Percentiles rank a stretch among this genome's conserved stretches.
phyloP scores from a whole-genome alignment of 495 filamentous ascomycete species.

The Neurospora discreta region DNA sequence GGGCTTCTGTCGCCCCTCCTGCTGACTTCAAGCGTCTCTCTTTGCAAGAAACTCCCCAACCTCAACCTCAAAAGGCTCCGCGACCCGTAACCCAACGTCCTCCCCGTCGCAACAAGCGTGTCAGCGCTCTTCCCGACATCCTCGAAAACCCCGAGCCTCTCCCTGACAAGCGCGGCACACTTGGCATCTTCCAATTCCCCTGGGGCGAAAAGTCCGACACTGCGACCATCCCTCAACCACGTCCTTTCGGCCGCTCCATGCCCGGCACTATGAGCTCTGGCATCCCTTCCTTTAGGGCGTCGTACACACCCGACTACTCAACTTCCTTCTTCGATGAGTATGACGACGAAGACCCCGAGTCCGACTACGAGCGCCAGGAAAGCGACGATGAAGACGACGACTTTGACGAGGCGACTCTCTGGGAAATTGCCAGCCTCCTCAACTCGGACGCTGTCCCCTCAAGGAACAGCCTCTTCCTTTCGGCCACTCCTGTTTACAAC shows the following conservation, averaged over 20 bases:
- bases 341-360: conserved; percentile 27
- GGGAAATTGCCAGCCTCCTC: conserved; percentile 46
- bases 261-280: conserved; percentile 39
- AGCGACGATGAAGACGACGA: conserved; percentile 33
- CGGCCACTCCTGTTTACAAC: conserved; percentile 8
- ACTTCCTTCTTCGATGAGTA: conserved; percentile 43
- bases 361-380: conserved; percentile 25
- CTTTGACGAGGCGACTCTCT: conserved; percentile 45
- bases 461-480: conserved; percentile 32
- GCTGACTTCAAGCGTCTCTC: conserved; percentile 17
- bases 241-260: conserved; percentile 16
- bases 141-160: conserved; percentile 43
- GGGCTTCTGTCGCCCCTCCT: conserved; percentile 26
- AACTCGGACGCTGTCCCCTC: conserved; percentile 35
- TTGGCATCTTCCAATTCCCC: conserved; percentile 47
- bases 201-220: conserved; percentile 47
- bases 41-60: conserved; percentile 12
- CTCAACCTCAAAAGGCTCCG: conserved; percentile 17
- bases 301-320: conserved; percentile 21
- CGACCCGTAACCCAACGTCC: conserved; percentile 35
- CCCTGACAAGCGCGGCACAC: conserved; percentile 37
- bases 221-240: conserved; percentile 26
- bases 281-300: conserved; percentile 13
- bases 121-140: conserved; percentile 45
- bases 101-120: conserved; percentile 37